Evolutionary conservation across 495 filamentous ascomycete genomes (phyloP).

Genomic region (Penicillium cataractarum): DNA sequence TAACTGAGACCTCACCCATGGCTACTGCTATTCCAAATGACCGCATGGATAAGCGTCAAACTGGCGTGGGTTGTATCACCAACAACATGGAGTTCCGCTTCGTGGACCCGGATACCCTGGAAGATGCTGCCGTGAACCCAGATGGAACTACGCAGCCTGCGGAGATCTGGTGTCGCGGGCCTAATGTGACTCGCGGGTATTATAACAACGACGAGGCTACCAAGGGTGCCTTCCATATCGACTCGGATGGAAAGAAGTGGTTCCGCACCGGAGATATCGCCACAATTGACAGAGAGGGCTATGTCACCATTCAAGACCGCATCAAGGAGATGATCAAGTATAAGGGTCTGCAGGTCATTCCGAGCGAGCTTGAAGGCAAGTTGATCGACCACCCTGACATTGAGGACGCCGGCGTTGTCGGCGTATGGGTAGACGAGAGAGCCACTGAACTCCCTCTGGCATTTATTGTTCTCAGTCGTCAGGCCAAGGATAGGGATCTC

Average conservation of each 20-base stretch:
- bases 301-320: constrained; percentile 67
- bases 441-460: constrained; percentile 75
- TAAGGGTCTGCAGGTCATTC: constrained; percentile 75
- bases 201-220: constrained; percentile 68
- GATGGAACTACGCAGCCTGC: constrained; percentile 53
- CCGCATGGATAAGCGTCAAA: constrained; percentile 56
- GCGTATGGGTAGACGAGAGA: constrained; percentile 59
- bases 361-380: constrained; percentile 75
- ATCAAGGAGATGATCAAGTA: constrained; percentile 85
- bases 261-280: constrained; percentile 62
- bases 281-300: constrained; percentile 53
- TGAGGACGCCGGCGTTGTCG: constrained; percentile 74
- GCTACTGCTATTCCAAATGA: constrained; percentile 49
- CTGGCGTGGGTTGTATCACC: constrained; percentile 61
- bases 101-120: constrained; percentile 47
- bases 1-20: constrained; percentile 64
- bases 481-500: constrained; percentile 35
- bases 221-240: constrained; percentile 54
- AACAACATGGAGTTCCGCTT: constrained; percentile 63
- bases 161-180: constrained; percentile 60
- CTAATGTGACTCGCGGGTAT: constrained; percentile 69
- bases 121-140: constrained; percentile 41
- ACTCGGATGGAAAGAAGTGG: constrained; percentile 54
- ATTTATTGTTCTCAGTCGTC: constrained; percentile 61
- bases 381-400: constrained; percentile 67